Evolutionary conservation across 2,329 filamentous ascomycete species (phyloP), one percentile per base, ranked within the genome.

Genomic region (Xylariaceae sp.): DNA sequence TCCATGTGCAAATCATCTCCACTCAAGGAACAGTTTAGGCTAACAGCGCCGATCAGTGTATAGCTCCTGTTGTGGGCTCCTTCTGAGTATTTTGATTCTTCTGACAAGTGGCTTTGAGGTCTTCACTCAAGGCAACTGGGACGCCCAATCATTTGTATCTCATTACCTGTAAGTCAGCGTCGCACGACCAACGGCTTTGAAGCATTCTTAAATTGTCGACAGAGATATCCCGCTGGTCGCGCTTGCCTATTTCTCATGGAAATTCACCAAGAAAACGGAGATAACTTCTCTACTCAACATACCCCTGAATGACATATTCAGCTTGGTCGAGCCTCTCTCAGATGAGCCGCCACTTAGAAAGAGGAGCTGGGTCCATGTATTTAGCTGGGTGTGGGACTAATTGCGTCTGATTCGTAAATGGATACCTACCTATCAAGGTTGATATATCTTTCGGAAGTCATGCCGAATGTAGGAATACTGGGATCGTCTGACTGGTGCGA

Each of bases 81-180:
- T 69, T 45, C 76, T 82, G 68, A 78, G 73, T 54, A 65, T 81
- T 19, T 61, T 85, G 31, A 82, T 88, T 45, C 64, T 89, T 3
- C 68, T 89, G 31, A 89, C 85, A 3, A 78, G 79, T 29, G 85
- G 85, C 1, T 89, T 89, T 50, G 55, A 66, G 2, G 76, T 79
- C 3, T 84, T 84, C 44, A 79, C 77, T 1, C 63, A 62, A 28
- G 79, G 79, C 2, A 73, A 77, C 43, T 83, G 79, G 78, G 66
- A 74, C 41, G 54, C 75, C 1, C 70, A 70, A 16, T 65, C 62
- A 1, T 84, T 84, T 49, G 71, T 83, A 2, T 81, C 79, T 0
- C 73, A 78, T 0, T 84, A 84, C 46, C 54, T 84, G 74, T 82
- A 56, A 64, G 78, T 45, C 69, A 4, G 39, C 11, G 19, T 2